Conservation (phyloP, 305 asterid species). For the Lippia alba region DNA sequence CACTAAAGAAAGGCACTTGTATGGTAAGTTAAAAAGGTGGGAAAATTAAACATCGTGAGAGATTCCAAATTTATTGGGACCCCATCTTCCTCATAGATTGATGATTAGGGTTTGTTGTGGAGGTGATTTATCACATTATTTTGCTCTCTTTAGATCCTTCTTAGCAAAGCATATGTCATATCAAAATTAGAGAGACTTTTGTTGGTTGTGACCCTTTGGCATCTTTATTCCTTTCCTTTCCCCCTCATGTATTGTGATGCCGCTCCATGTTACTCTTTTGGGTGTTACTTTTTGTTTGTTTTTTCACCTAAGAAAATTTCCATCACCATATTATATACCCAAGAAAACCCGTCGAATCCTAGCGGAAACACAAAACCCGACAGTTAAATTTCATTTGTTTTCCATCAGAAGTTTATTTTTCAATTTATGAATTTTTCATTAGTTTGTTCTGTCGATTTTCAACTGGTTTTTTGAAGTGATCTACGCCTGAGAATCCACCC, state of each 20-base stretch:
- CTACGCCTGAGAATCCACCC: slow-evolving; percentile 21
- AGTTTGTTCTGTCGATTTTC: too few relatives aligned
- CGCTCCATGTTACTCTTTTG: slow-evolving; percentile 35
- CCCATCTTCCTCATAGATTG: slow-evolving; percentile 39
- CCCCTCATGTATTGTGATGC: slow-evolving; percentile 40
- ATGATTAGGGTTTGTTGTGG: slow-evolving; percentile 50
- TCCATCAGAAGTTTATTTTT: too few relatives aligned
- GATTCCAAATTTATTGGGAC: slow-evolving; percentile 48
- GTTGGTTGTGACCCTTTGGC: slow-evolving; percentile 41
- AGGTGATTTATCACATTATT: slow-evolving; percentile 11
- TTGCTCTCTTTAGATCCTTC: slow-evolving; percentile 47
- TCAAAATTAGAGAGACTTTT: slow-evolving; percentile 36
- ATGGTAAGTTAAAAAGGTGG: not conserved
- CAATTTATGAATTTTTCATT: too few relatives aligned
- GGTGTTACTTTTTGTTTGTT: slow-evolving; percentile 53
- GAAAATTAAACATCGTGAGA: slow-evolving; percentile 17
- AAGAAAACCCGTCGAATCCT: too few relatives aligned
- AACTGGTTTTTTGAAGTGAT: too few relatives aligned
- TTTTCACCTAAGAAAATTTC: slow-evolving; percentile 31
- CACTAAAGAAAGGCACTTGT: not conserved
- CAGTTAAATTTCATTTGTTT: too few relatives aligned
- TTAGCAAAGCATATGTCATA: slow-evolving; percentile 50
- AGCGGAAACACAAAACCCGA: slow-evolving; percentile 13
- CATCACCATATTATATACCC: slow-evolving; percentile 16
- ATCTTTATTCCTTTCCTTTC: slow-evolving; percentile 47